Percentiles rank a stretch among this genome's conserved stretches.
These are phyloP conservation scores for Lachnellula suecica DNA, from an alignment of 2,329 filamentous ascomycete species.

Conservation along the genomic window DNA sequence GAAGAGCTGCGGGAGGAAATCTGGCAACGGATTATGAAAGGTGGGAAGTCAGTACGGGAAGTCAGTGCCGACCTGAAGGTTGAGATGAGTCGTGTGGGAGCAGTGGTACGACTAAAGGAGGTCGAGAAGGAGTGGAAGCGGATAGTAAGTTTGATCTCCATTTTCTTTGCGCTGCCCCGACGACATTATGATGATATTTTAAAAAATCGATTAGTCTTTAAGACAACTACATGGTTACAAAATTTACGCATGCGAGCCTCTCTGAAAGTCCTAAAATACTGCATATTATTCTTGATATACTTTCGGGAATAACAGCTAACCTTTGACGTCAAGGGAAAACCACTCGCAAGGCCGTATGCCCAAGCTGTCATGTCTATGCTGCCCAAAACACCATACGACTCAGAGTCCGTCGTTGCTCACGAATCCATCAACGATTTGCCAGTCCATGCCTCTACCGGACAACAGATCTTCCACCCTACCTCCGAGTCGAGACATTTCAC, in stretches of 20 bases:
- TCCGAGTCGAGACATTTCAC: conserved; percentile 64
- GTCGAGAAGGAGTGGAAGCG: conserved; percentile 64
- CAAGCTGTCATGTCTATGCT: conserved; percentile 78
- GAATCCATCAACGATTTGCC: conserved; percentile 66
- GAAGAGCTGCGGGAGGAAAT: conserved; percentile 65
- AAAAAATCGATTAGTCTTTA: conserved; percentile 99
- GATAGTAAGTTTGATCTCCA: conserved; percentile 54
- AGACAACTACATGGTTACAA: conserved; percentile 93
- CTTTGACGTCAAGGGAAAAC: conserved; percentile 62
- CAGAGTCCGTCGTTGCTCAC: conserved; percentile 48
- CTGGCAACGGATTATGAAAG: conserved; percentile 54
- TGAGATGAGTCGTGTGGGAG: conserved; percentile 68
- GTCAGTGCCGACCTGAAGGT: conserved; percentile 64
- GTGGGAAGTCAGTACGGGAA: conserved; percentile 57
- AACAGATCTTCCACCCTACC: conserved; percentile 64
- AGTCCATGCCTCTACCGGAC: conserved; percentile 59
- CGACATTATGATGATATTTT: conserved; percentile 63
- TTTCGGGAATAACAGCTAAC: conserved; percentile 19
- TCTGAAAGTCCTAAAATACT: conserved; percentile 52
- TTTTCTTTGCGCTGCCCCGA: conserved; percentile 6
- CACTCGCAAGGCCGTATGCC: conserved; percentile 73
- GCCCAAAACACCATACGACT: conserved; percentile 65
- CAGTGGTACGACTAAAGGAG: conserved; percentile 68
- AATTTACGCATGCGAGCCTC: conserved; percentile 71
- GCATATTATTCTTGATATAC: conserved; percentile 11